phyloP scores from a whole-genome alignment of 1,284 basidiomycete species.

The Coniophora puteana region DNA sequence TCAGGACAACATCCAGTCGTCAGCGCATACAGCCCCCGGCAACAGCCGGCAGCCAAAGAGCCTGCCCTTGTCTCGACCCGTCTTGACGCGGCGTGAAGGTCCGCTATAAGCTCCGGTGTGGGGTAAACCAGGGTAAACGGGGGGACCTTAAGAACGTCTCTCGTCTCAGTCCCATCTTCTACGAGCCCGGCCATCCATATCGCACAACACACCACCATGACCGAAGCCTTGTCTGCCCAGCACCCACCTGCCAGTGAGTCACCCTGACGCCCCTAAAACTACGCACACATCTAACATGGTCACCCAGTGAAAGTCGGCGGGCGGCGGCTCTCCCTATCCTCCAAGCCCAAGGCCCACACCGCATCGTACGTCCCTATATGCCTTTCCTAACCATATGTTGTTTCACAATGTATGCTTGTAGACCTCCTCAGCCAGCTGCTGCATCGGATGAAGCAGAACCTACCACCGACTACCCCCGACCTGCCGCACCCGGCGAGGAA shows the following conservation, averaged over 20 bases:
- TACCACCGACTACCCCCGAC: conserved; percentile 60
- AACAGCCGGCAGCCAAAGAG: too few species aligned
- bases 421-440: conserved; percentile 22
- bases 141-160: too few species aligned
- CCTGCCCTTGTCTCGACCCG: too few species aligned
- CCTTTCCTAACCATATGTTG: conserved; percentile 1
- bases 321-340: conserved; percentile 51
- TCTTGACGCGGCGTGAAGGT: too few species aligned
- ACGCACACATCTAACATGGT: neutral
- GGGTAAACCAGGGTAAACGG: too few species aligned
- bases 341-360: conserved; percentile 36
- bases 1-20: too few species aligned
- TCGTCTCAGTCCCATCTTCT: too few species aligned
- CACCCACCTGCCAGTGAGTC: conserved; percentile 21
- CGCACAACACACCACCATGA: conserved; percentile 14
- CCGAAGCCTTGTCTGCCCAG: conserved; percentile 20
- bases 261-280: neutral
- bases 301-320: conserved; percentile 60
- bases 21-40: too few species aligned
- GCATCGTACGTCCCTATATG: conserved; percentile 30
- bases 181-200: neutral
- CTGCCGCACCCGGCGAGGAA: conserved; percentile 42
- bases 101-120: too few species aligned
- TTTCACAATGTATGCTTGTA: conserved; percentile 17
- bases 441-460: conserved; percentile 25